Percentiles rank a stretch among this genome's conserved stretches.
Conservation (phyloP, 495 filamentous ascomycete genomes). For the Penicillium atrosanguineum region DNA sequence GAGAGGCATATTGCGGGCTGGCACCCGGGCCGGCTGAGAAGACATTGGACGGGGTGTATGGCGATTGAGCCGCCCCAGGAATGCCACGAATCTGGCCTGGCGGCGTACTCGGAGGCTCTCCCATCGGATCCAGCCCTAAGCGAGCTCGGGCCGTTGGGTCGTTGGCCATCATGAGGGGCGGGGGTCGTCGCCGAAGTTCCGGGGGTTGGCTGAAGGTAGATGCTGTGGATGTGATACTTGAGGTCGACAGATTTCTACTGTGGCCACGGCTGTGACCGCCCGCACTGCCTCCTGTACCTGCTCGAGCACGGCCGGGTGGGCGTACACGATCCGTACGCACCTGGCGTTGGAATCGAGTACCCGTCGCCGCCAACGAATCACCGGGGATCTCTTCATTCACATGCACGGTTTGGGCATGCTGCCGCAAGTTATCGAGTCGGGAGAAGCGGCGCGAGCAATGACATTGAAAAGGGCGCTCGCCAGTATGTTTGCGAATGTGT, state of each 20-base stretch:
- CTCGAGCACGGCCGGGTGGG: slow-evolving; percentile 67
- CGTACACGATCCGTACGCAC: slow-evolving; percentile 82
- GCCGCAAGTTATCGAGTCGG: slow-evolving; percentile 91
- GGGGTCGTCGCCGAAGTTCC: slow-evolving; percentile 69
- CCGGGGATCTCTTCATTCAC: slow-evolving; percentile 95
- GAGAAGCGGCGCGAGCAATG: slow-evolving; percentile 95
- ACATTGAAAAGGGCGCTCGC: slow-evolving; percentile 95
- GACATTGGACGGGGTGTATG: slow-evolving; percentile 50
- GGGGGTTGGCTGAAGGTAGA: slow-evolving; percentile 63
- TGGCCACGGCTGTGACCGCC: slow-evolving; percentile 71
- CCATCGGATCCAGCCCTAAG: slow-evolving; percentile 60
- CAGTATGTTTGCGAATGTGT: slow-evolving; percentile 97
- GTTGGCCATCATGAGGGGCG: slow-evolving; percentile 80
- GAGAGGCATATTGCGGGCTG: slow-evolving; percentile 74
- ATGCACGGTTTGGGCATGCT: slow-evolving; percentile 97
- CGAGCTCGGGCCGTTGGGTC: slow-evolving; percentile 57
- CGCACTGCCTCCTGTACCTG: slow-evolving; percentile 68
- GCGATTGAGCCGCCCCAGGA: slow-evolving; percentile 61
- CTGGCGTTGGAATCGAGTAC: slow-evolving; percentile 90
- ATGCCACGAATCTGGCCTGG: slow-evolving; percentile 43
- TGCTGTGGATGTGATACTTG: slow-evolving; percentile 74
- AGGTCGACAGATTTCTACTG: slow-evolving; percentile 78
- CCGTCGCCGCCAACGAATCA: slow-evolving; percentile 90
- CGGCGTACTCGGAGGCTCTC: slow-evolving; percentile 47
- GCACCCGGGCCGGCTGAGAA: slow-evolving; percentile 65